Evolutionary conservation across 352 stramenopile genomes (phyloP).

Genomic region (Elongisporangium anandrum): DNA sequence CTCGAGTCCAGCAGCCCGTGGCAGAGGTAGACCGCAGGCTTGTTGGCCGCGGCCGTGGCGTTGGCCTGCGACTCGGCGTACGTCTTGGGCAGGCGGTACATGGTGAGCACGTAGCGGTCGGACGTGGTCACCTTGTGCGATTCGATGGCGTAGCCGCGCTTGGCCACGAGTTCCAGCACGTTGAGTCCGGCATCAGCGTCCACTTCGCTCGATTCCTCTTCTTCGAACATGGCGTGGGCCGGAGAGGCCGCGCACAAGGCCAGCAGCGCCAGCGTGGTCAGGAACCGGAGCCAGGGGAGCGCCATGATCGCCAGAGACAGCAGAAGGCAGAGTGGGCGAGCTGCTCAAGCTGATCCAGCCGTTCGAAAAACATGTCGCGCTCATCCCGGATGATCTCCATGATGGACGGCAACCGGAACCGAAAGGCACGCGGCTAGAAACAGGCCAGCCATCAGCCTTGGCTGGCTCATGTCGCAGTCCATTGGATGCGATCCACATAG

Average conservation of each 20-base stretch:
- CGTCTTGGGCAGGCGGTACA: constrained; percentile 57
- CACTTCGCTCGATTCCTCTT: constrained; percentile 12
- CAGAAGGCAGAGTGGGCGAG: background rate
- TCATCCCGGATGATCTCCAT: background rate
- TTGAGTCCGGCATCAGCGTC: constrained; percentile 42
- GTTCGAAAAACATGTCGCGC: background rate
- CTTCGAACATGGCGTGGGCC: background rate
- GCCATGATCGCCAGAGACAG: background rate
- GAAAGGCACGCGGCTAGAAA: background rate
- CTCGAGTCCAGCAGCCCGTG: constrained; percentile 59
- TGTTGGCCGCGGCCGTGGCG: constrained; percentile 20
- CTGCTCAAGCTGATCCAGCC: background rate
- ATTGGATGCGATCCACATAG: background rate
- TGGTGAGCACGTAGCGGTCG: constrained; percentile 59
- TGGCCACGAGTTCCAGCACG: constrained; percentile 41
- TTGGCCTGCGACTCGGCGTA: constrained; percentile 41
- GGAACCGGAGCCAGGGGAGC: background rate
- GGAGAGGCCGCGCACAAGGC: background rate
- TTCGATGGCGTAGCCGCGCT: constrained; percentile 50
- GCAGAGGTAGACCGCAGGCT: constrained; percentile 55
- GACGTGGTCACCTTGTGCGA: constrained; percentile 51
- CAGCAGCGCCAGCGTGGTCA: background rate
- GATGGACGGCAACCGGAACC: background rate
- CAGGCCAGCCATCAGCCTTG: background rate
- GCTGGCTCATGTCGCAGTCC: background rate